These are phyloP conservation scores for Teunomyces cretensis DNA, from an alignment of 805 yeast genomes.

Conservation along the genomic window DNA sequence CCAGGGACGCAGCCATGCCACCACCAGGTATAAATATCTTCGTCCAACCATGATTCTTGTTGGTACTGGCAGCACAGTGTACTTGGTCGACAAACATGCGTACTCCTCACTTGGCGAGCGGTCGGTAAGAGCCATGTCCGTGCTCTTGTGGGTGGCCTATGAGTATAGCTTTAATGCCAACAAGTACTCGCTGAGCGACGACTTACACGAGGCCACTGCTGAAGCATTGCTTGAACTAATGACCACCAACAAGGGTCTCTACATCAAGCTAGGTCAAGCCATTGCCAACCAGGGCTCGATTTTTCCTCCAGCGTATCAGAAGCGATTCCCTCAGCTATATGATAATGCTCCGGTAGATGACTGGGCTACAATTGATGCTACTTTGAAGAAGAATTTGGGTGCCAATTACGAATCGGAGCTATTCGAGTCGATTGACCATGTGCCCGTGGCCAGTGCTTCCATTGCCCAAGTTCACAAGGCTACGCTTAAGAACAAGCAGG, in stretches of 20 bases:
- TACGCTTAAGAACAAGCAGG: conserved; percentile 42
- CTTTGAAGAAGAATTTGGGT: conserved; percentile 44
- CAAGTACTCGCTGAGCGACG: conserved; percentile 38
- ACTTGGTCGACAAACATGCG: conserved; percentile 33
- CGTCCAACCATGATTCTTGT: background rate
- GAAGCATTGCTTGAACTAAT: conserved; percentile 30
- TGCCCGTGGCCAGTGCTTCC: conserved; percentile 73
- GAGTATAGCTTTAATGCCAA: conserved; percentile 54
- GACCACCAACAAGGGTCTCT: conserved; percentile 45
- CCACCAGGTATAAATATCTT: background rate
- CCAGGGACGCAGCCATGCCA: background rate
- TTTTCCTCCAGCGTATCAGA: conserved; percentile 65
- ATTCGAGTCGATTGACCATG: conserved; percentile 49
- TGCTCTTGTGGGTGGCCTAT: conserved; percentile 50
- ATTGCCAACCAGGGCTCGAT: conserved; percentile 72
- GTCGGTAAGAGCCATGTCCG: conserved; percentile 50
- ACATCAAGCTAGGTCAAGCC: conserved; percentile 77
- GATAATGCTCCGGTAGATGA: conserved; percentile 66
- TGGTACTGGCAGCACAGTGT: conserved; percentile 15
- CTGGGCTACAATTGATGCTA: conserved; percentile 46
- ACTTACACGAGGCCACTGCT: conserved; percentile 61
- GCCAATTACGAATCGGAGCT: conserved; percentile 33
- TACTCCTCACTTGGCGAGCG: conserved; percentile 54
- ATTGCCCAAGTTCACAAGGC: conserved; percentile 71
- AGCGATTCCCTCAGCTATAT: conserved; percentile 55